Conservation (phyloP, 2,329 filamentous ascomycete genomes). For the Fusarium haematococcum region DNA sequence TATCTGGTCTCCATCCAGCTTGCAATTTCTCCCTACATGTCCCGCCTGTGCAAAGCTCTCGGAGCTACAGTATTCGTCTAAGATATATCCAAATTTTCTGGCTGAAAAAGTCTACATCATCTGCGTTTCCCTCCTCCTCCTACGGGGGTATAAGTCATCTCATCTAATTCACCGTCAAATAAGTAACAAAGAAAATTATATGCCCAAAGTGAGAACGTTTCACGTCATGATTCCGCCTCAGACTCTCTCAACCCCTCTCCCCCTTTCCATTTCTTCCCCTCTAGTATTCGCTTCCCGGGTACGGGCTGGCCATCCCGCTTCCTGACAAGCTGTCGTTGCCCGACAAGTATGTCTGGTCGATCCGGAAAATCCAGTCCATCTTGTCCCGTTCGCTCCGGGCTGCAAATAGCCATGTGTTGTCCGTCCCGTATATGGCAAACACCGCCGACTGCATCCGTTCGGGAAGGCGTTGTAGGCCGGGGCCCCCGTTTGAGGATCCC, state of each 20-base stretch:
- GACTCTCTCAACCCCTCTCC: background rate
- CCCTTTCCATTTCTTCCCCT: background rate
- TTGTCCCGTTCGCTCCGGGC: constrained; percentile 91
- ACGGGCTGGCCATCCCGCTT: constrained; percentile 53
- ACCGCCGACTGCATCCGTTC: constrained; percentile 76
- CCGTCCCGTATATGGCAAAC: constrained; percentile 93
- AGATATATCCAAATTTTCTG: constrained; percentile 38
- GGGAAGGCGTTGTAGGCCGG: constrained; percentile 64
- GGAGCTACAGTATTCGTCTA: constrained; percentile 22
- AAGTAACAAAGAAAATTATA: constrained; percentile 44
- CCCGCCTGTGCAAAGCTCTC: constrained; percentile 11
- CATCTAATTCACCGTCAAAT: constrained; percentile 46
- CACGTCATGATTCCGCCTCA: constrained; percentile 44
- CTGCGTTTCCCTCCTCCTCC: constrained; percentile 40
- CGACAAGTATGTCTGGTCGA: constrained; percentile 81
- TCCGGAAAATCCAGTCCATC: constrained; percentile 95
- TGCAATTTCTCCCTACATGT: constrained; percentile 4
- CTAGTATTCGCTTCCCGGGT: constrained; percentile 48
- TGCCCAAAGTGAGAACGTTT: constrained; percentile 43
- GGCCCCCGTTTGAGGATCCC: constrained; percentile 36
- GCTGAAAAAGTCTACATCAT: constrained; percentile 36
- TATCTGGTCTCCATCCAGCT: background rate
- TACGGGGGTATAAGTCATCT: constrained; percentile 47
- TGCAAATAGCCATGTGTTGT: constrained; percentile 96
- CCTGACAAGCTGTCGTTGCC: constrained; percentile 56